Conservation (phyloP, 2,329 filamentous ascomycete genomes). For the Nemania serpens region DNA sequence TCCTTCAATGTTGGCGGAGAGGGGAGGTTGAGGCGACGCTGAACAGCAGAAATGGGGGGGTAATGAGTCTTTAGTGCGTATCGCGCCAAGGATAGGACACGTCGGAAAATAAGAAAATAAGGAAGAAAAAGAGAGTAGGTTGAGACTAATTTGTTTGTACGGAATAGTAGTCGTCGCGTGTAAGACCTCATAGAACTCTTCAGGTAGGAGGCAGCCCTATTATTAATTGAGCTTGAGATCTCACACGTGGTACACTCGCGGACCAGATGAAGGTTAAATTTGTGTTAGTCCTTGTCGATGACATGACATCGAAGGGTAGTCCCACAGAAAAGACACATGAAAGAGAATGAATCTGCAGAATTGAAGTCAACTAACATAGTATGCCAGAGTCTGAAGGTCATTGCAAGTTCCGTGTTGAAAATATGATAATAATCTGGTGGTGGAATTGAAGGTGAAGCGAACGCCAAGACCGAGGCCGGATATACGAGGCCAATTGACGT, state of each 20-base stretch:
- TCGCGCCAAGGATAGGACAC: not conserved
- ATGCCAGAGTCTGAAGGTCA: not conserved
- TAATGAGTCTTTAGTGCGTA: not conserved
- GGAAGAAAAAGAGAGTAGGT: not conserved
- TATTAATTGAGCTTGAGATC: not conserved
- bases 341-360: too few species aligned
- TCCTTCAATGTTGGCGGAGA: not conserved
- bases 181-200: not conserved
- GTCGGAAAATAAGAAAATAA: not conserved
- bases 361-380: too few species aligned
- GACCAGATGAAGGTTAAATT: not conserved
- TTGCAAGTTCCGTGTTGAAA: not conserved
- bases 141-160: not conserved
- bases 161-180: too few species aligned
- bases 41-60: not conserved
- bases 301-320: not conserved
- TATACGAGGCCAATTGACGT: slow-evolving; percentile 8
- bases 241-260: not conserved
- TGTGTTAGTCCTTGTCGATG: not conserved
- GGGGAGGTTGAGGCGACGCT: slow-evolving; percentile 16
- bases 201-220: not conserved
- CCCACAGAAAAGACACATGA: too few species aligned
- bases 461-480: slow-evolving; percentile 5
- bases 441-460: not conserved
- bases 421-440: not conserved